phyloP scores from a whole-genome alignment of 768 basidiomycete species.

The Termitomyces sp. region DNA sequence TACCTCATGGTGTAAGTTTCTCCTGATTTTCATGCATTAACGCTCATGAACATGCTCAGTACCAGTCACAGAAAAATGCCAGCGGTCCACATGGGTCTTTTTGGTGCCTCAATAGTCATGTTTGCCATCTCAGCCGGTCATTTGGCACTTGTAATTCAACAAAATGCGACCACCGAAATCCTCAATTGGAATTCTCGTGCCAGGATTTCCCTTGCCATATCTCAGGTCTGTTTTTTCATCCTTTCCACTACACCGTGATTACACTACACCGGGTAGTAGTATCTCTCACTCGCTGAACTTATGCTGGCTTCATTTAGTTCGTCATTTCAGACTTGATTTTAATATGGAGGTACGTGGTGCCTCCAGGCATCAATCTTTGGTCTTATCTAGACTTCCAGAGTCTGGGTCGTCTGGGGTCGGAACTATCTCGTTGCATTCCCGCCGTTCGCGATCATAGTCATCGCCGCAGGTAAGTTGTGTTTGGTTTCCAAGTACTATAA shows the following conservation, averaged over 20 bases:
- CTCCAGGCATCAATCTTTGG: no score
- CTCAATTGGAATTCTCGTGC: background rate
- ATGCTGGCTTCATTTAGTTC: slow-evolving; percentile 3
- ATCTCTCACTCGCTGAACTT: no score
- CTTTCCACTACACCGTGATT: background rate
- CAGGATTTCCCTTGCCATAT: background rate
- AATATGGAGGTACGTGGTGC: slow-evolving; percentile 14
- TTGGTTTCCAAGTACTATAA: background rate
- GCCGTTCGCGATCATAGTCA: slow-evolving; percentile 9
- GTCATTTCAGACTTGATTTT: slow-evolving; percentile 13
- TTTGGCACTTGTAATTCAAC: slow-evolving; percentile 5
- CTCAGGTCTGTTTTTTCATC: background rate
- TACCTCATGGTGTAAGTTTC: slow-evolving; percentile 6
- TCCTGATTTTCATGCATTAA: background rate
- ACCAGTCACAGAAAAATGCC: slow-evolving; percentile 6
- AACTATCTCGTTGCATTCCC: slow-evolving; percentile 10
- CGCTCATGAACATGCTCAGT: background rate
- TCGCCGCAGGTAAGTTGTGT: slow-evolving; percentile 5
- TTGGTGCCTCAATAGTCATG: slow-evolving; percentile 11
- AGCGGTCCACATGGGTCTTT: slow-evolving; percentile 4
- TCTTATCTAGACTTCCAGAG: background rate
- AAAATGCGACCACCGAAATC: background rate
- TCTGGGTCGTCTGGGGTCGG: slow-evolving; percentile 15
- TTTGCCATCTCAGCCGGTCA: slow-evolving; percentile 9
- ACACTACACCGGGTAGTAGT: background rate